A percentile compares a stretch with the other conserved stretches of the same genome.
These are phyloP conservation scores for Lepidium aucheri DNA, from an alignment of 345 rosid species.

Conservation along the genomic window DNA sequence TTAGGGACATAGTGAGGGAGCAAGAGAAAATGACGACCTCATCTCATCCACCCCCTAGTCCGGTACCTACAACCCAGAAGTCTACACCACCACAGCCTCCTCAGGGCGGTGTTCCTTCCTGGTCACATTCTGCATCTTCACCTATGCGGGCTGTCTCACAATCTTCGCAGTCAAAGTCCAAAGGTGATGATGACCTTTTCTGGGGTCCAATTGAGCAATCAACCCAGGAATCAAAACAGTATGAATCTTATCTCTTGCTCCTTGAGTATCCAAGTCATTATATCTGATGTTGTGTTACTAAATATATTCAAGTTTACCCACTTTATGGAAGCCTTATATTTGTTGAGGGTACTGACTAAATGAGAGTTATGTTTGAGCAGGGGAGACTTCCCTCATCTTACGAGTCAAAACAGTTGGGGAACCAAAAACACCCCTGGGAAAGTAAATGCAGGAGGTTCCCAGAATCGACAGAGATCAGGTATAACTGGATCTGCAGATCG, in stretches of 20 bases:
- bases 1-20: conserved; percentile 89
- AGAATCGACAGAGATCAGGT: conserved; percentile 62
- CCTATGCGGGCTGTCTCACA: conserved; percentile 50
- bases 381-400: conserved; percentile 53
- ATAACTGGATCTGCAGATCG: conserved; percentile 42
- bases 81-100: conserved; percentile 41
- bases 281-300: background rate
- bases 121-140: conserved; percentile 56
- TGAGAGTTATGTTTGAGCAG: conserved; percentile 30
- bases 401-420: conserved; percentile 66
- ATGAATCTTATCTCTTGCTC: conserved; percentile 24
- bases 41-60: conserved; percentile 39
- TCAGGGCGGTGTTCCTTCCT: conserved; percentile 35
- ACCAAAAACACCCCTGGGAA: conserved; percentile 55
- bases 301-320: background rate
- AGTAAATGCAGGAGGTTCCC: conserved; percentile 39
- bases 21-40: conserved; percentile 63
- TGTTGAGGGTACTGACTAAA: conserved; percentile 1
- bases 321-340: background rate
- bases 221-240: conserved; percentile 70
- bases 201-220: conserved; percentile 92
- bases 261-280: background rate
- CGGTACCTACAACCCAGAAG: conserved; percentile 45
- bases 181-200: conserved; percentile 84
- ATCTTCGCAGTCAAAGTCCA: conserved; percentile 47